Base-by-base conservation (phyloP, 129 eudicot species). In the Lonicera japonica region DNA sequence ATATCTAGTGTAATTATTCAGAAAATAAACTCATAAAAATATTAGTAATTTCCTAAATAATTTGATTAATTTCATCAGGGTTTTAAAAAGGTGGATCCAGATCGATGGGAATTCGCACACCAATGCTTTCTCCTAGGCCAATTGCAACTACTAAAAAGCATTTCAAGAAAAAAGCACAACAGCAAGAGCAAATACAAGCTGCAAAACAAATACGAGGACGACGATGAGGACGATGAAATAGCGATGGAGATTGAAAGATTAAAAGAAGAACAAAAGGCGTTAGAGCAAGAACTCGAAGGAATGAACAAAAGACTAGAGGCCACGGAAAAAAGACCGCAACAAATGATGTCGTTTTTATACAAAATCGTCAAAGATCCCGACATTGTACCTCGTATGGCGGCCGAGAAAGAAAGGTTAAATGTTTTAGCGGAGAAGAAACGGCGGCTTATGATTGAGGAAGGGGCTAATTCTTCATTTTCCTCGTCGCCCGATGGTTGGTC, bases 361-460 rank as follows among this genome's bases (percentile, higher is more conserved):
- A 89, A 85, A 67, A 83, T 89, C 0, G 95, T 77, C 1, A 78
- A 89, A n/a, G 95, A 89, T 38, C 96, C 96, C 1, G 80, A 82
- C 25, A 77, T 89, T 25, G 22, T 85, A 53, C 81, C 91, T 0
- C 80, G 84, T 7, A 74, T 80, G 74, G 68, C 80, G 70, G 34
- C 67, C 15, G 82, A 85, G 61, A 73, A 71, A 47, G 83, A 77
- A 36, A 75, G 73, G 11, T 56, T 75, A 10, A 61, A 63, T 19
- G 78, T 20, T 29, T 55, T 79, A 54, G 52, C 57, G 18, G 76
- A 84, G 43, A 81, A 79, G 53, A 81, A 67, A 47, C 60, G 95
- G 39, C 80, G 79, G 69, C 55, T 78, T 15, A 24, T 76, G 72
- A 46, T 68, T 29, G 36, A 29, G 4, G 36, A 29, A 29, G 36